phyloP scores from a whole-genome alignment of 1,139 yeast species.

The Saccharomyces hybrid region DNA sequence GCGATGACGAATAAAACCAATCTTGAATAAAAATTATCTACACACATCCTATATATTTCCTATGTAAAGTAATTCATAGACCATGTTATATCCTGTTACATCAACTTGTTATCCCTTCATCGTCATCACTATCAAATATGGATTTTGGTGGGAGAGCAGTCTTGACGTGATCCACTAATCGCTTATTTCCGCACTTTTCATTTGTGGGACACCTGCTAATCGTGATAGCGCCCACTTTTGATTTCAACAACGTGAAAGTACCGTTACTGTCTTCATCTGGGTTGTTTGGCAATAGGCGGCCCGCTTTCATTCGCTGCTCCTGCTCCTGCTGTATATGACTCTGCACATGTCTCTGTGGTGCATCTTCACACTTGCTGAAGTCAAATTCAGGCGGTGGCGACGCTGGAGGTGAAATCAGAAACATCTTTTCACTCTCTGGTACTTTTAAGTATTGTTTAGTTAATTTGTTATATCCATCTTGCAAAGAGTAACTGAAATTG shows the following conservation, averaged over 20 bases:
- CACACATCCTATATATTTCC: not conserved
- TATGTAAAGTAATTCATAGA: not conserved
- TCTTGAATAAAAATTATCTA: not conserved
- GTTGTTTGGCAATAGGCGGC: not conserved
- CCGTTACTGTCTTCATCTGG: not conserved
- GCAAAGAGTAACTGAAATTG: conserved; percentile 15
- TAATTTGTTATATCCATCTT: conserved; percentile 14
- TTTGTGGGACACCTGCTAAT: conserved; percentile 11
- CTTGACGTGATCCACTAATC: conserved; percentile 6
- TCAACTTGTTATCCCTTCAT: not conserved
- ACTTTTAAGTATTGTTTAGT: conserved; percentile 26
- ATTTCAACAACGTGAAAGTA: conserved; percentile 7
- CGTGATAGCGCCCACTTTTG: conserved; percentile 13
- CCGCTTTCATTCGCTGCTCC: conserved; percentile 3
- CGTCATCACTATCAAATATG: conserved; percentile 30
- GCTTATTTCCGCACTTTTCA: not conserved
- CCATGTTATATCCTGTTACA: not conserved
- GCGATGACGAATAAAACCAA: conserved; percentile 25
- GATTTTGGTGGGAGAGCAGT: conserved; percentile 34
- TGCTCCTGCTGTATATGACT: conserved; percentile 6
- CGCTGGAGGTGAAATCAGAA: conserved; percentile 36
- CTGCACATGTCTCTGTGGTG: conserved; percentile 25
- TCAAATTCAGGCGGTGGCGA: conserved; percentile 38
- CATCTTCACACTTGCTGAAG: conserved; percentile 33
- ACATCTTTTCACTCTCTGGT: conserved; percentile 31